phyloP scores from a whole-genome alignment of 1,284 basidiomycete species.

The Trametes polyzona region DNA sequence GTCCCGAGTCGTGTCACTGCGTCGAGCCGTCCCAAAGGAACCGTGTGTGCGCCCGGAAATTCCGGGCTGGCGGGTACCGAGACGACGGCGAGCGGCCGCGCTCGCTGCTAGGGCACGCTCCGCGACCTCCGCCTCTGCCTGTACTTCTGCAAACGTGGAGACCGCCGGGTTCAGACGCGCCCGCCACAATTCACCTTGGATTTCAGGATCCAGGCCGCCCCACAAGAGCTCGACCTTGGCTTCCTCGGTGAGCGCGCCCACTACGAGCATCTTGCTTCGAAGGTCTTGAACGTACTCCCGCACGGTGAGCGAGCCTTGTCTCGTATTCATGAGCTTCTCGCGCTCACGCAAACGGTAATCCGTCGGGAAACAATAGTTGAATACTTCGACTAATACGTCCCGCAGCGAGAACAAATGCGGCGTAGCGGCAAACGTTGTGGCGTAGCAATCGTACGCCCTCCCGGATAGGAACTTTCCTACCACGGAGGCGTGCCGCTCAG shows the following conservation, averaged over 20 bases:
- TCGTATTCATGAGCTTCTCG: slow-evolving; percentile 11
- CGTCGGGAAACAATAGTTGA: slow-evolving; percentile 48
- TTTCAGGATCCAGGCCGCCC: slow-evolving; percentile 32
- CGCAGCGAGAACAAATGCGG: slow-evolving; percentile 25
- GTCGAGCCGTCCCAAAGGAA: too few species aligned
- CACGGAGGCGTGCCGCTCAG: background rate
- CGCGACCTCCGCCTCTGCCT: slow-evolving; percentile 13
- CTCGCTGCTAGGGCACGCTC: slow-evolving; percentile 11
- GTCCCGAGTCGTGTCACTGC: too few species aligned
- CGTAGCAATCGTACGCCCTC: slow-evolving; percentile 45
- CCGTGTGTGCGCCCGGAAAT: too few species aligned
- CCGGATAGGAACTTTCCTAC: slow-evolving; percentile 34
- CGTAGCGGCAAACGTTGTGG: slow-evolving; percentile 34
- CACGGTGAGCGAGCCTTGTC: slow-evolving; percentile 23
- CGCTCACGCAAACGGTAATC: slow-evolving; percentile 36
- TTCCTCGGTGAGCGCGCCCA: slow-evolving; percentile 34
- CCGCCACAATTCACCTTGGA: slow-evolving; percentile 37
- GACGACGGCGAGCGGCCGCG: background rate
- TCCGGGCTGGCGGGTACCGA: background rate
- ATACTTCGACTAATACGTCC: slow-evolving; percentile 42
- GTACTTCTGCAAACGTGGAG: slow-evolving; percentile 15
- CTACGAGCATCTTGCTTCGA: slow-evolving; percentile 35
- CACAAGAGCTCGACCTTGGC: slow-evolving; percentile 41
- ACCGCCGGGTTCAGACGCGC: slow-evolving; percentile 32
- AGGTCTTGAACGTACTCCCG: slow-evolving; percentile 38